Evolutionary conservation across 2,329 filamentous ascomycete genomes (phyloP), one percentile per base, ranked within the genome.

Genomic region (Grosmannia penicillata): DNA sequence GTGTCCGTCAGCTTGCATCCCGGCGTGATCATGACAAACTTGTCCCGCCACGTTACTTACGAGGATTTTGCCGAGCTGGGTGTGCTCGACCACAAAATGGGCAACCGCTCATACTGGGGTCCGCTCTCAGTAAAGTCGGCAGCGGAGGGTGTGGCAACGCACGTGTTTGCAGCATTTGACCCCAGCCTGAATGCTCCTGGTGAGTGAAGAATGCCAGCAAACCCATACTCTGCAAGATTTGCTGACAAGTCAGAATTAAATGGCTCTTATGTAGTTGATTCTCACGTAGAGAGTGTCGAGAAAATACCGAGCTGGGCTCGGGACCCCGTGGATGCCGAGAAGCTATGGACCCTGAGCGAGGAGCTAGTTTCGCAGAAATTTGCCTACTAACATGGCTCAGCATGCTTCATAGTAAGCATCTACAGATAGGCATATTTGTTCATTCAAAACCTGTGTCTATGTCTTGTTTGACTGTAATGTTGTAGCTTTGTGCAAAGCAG

Each of bases 291-390:
- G 7, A 38, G 46, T 25, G 40, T 22, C 6, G 40, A 49, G 8
- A 41, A 43, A 1, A 43, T 51, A 30, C 40, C 44, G 31, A 37
- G 45, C 4, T 51, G 48, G 48, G 51, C 41, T 1, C 47, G 42
- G 2, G 46, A 45, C 31, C 26, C 41, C 3, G 22, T 45, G 2
- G 49, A 51, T 26, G 63, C 65, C 0, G 57, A 61, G 41, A 61
- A 48, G 49, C 48, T 67, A 27, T 69, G 65, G 65, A 53, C 53
- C 31, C 31, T 65, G 33, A 65, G 59, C n/a, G 61, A 66, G 51
- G 49, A 60, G 45, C 45, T 67, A 35, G 62, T 66, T n/a, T 55
- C 52, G 1, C 52, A 65, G 39, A 51, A 56, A 39, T 65, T 65
- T 44, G 18, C 25, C 4, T 33, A 33, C 21, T 23, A 33, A n/a